Evolutionary conservation across 1,139 yeast genomes (phyloP).

Genomic region (Saccharomyces hybrid): DNA sequence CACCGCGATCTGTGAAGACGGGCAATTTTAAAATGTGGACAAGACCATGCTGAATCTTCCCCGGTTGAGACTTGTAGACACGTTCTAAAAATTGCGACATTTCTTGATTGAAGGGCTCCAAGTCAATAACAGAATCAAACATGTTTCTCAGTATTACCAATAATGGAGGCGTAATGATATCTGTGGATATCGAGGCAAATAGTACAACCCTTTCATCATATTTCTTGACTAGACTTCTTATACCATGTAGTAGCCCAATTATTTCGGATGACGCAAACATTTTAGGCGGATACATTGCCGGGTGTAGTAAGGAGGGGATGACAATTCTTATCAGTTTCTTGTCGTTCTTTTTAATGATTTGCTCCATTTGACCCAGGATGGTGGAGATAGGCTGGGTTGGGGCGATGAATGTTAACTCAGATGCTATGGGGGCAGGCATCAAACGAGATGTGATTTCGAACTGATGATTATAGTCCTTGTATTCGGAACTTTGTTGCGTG

Average conservation of each 20-base stretch:
- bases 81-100: constrained; percentile 58
- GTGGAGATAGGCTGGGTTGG: constrained; percentile 23
- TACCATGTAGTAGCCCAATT: constrained; percentile 54
- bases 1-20: constrained; percentile 63
- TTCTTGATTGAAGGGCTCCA: constrained; percentile 80
- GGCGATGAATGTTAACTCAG: constrained; percentile 53
- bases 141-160: constrained; percentile 50
- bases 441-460: constrained; percentile 70
- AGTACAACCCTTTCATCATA: constrained; percentile 43
- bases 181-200: constrained; percentile 54
- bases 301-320: constrained; percentile 72
- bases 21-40: constrained; percentile 72
- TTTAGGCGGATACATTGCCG: constrained; percentile 61
- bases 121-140: constrained; percentile 61
- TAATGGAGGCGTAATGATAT: constrained; percentile 45
- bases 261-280: constrained; percentile 43
- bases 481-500: constrained; percentile 26
- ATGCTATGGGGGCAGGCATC: constrained; percentile 55
- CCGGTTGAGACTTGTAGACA: constrained; percentile 53
- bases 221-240: constrained; percentile 49
- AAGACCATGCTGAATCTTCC: constrained; percentile 80
- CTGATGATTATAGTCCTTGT: constrained; percentile 53
- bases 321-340: constrained; percentile 54
- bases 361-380: constrained; percentile 38
- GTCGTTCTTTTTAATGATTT: constrained; percentile 37